phyloP scores from a whole-genome alignment of 257 asterid species.

The Gardenia jasminoides region DNA sequence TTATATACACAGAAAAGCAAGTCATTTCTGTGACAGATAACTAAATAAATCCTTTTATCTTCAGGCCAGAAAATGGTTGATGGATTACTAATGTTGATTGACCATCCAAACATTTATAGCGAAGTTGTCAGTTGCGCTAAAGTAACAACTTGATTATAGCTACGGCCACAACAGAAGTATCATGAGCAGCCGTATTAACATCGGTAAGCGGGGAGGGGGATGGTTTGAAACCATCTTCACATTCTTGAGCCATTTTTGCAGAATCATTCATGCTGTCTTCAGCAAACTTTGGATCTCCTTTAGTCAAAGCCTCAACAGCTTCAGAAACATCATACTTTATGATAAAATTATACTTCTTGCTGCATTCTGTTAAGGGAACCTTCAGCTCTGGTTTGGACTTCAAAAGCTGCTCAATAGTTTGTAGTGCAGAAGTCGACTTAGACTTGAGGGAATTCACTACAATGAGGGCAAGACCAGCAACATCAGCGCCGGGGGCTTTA shows the following conservation, averaged over 20 bases:
- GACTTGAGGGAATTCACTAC: conserved; percentile 19
- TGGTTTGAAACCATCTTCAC: conserved; percentile 19
- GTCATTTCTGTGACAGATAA: neutral
- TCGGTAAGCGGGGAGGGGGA: conserved; percentile 16
- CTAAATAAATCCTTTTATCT: too few species aligned
- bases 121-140: neutral
- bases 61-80: neutral
- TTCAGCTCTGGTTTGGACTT: neutral
- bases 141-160: neutral
- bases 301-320: conserved; percentile 31
- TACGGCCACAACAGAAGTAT: neutral
- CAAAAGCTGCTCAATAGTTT: conserved; percentile 6
- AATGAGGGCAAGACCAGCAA: conserved; percentile 21
- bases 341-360: neutral
- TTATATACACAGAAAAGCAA: neutral
- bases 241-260: conserved; percentile 18
- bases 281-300: conserved; percentile 34
- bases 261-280: conserved; percentile 25
- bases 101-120: neutral
- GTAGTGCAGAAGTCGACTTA: neutral
- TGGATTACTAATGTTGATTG: neutral
- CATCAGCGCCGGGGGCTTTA: neutral
- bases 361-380: conserved; percentile 12
- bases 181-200: conserved; percentile 8
- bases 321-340: conserved; percentile 12